phyloP scores from a whole-genome alignment of 805 yeast genomes.

The Lipomyces yamanashiensis region DNA sequence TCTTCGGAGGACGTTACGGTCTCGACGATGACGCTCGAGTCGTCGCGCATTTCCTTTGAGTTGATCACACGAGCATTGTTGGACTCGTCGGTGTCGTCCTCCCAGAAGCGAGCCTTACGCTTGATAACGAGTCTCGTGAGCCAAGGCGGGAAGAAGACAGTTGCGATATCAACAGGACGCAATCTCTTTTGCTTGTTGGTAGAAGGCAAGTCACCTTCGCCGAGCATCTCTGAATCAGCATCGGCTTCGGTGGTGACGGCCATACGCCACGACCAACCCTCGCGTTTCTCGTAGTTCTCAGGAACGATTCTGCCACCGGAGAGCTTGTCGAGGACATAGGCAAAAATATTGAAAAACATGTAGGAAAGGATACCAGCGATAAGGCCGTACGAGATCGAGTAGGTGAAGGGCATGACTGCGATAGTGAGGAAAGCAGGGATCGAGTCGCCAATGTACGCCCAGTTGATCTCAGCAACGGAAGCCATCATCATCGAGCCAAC shows the following conservation, averaged over 20 bases:
- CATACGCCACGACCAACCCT: slow-evolving; percentile 36
- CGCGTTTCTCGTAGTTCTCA: slow-evolving; percentile 35
- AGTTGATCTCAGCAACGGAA: slow-evolving; percentile 34
- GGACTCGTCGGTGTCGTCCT: slow-evolving; percentile 13
- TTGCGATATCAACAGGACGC: background rate
- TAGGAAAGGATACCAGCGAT: slow-evolving; percentile 37
- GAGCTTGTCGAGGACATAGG: slow-evolving; percentile 26
- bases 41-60: slow-evolving; percentile 9
- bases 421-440: slow-evolving; percentile 38
- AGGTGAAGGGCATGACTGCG: slow-evolving; percentile 39
- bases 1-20: slow-evolving; percentile 10
- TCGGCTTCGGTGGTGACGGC: slow-evolving; percentile 15
- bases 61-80: slow-evolving; percentile 8
- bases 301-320: slow-evolving; percentile 32
- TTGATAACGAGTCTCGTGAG: slow-evolving; percentile 18
- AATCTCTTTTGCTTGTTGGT: slow-evolving; percentile 2
- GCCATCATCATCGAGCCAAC: slow-evolving; percentile 39
- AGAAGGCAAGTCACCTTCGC: slow-evolving; percentile 3
- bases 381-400: slow-evolving; percentile 38
- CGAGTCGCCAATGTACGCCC: slow-evolving; percentile 36
- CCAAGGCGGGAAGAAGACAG: slow-evolving; percentile 33
- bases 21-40: slow-evolving; percentile 4
- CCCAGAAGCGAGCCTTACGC: slow-evolving; percentile 31
- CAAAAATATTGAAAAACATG: slow-evolving; percentile 31
- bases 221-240: background rate